Conservation (phyloP, 768 basidiomycete genomes). For the Podaxis sp. region DNA sequence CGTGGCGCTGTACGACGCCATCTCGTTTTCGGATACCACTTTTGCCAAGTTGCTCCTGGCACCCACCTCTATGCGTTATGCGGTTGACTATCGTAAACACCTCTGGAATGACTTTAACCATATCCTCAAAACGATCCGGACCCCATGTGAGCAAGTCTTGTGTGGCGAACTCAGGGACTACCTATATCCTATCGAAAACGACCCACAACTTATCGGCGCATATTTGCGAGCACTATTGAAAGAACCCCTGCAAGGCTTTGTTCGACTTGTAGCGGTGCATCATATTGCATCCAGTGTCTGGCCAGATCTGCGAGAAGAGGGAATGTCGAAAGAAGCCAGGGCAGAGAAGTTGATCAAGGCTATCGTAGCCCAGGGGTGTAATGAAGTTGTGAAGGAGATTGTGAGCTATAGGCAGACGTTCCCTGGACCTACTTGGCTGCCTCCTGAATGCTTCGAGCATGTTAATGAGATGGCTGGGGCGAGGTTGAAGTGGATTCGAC, state of each 20-base stretch:
- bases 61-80: conserved; percentile 71
- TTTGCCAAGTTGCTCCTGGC: conserved; percentile 77
- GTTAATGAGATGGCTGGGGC: conserved; percentile 17
- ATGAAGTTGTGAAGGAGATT: conserved; percentile 46
- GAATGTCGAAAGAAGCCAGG: conserved; percentile 25
- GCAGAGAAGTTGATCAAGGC: conserved; percentile 46
- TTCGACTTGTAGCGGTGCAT: conserved; percentile 67
- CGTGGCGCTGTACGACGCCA: conserved; percentile 82
- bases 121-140: conserved; percentile 55
- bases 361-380: conserved; percentile 46
- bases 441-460: conserved; percentile 47
- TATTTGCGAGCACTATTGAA: conserved; percentile 57
- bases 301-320: conserved; percentile 47
- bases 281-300: conserved; percentile 76
- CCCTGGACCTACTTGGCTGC: conserved; percentile 31
- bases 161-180: conserved; percentile 53
- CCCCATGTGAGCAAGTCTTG: conserved; percentile 47
- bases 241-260: conserved; percentile 47
- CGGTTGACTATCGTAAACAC: conserved; percentile 77
- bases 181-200: conserved; percentile 66
- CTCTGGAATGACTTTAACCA: conserved; percentile 81
- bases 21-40: conserved; percentile 77
- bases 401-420: conserved; percentile 51
- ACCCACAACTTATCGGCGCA: conserved; percentile 54
- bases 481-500: conserved; percentile 21